Evolutionary conservation across 345 rosid species (phyloP).

Genomic region (Populus simonii): DNA sequence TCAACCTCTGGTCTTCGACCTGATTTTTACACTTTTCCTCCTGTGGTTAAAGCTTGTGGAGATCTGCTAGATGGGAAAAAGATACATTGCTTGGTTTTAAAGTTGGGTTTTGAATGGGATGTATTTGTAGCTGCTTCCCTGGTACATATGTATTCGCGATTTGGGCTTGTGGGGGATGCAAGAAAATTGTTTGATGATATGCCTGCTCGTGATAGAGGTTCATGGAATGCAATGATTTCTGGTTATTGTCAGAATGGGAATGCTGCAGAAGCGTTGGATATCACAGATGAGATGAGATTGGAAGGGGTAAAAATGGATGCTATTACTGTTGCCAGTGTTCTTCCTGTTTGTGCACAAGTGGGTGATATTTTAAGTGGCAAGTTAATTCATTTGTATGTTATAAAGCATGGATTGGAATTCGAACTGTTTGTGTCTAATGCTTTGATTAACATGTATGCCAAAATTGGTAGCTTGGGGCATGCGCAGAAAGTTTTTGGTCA

Average conservation of each 20-base stretch:
- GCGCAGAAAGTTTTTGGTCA: conserved; percentile 56
- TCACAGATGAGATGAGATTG: conserved; percentile 62
- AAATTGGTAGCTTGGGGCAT: conserved; percentile 55
- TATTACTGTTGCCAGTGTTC: conserved; percentile 64
- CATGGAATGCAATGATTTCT: conserved; percentile 90
- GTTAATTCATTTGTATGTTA: conserved; percentile 50
- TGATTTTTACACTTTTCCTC: conserved; percentile 63
- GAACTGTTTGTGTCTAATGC: conserved; percentile 65
- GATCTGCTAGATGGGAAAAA: conserved; percentile 52
- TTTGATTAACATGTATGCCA: conserved; percentile 79
- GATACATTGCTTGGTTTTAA: conserved; percentile 58
- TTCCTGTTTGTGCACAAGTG: conserved; percentile 69
- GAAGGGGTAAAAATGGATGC: conserved; percentile 62
- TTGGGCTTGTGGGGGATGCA: conserved; percentile 50
- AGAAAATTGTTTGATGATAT: conserved; percentile 54
- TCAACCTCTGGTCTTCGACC: conserved; percentile 53
- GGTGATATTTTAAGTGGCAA: conserved; percentile 61
- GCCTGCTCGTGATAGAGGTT: conserved; percentile 52
- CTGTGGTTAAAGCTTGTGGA: conserved; percentile 67
- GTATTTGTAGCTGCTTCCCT: conserved; percentile 66
- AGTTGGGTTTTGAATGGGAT: conserved; percentile 57
- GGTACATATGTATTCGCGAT: conserved; percentile 73
- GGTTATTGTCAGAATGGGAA: conserved; percentile 69
- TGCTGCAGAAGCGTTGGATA: conserved; percentile 53
- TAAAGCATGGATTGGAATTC: conserved; percentile 43